Percentiles rank a stretch among this genome's conserved stretches.
phyloP scores from a whole-genome alignment of 371 early-diverging fungal species.

The Globomyces sp. region DNA sequence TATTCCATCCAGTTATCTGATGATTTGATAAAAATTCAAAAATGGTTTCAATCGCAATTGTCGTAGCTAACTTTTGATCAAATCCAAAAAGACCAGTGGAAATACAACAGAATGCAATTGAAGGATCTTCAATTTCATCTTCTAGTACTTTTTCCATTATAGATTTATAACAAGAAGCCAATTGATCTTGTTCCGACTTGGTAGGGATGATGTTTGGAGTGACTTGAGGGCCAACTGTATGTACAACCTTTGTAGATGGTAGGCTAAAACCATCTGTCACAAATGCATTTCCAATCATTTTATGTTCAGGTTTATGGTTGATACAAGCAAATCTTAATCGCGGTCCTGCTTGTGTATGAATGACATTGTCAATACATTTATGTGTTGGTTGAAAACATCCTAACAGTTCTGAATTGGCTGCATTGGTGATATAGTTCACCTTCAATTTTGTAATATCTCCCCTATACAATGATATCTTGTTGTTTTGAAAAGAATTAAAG shows the following conservation, averaged over 20 bases:
- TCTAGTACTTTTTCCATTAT: conserved; percentile 16
- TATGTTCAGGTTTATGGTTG: neutral
- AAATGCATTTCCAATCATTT: conserved; percentile 18
- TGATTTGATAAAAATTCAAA: conserved; percentile 15
- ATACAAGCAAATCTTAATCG: conserved; percentile 20
- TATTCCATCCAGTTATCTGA: conserved; percentile 10
- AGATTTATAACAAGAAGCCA: conserved; percentile 21
- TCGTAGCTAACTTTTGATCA: conserved; percentile 19
- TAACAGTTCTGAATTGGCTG: conserved; percentile 41
- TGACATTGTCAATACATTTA: conserved; percentile 29
- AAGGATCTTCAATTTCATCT: conserved; percentile 11
- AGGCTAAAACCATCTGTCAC: conserved; percentile 21
- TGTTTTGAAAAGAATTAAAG: neutral
- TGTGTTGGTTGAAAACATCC: conserved; percentile 41
- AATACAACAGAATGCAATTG: conserved; percentile 30
- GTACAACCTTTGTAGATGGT: conserved; percentile 22
- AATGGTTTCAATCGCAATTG: conserved; percentile 24
- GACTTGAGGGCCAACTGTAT: conserved; percentile 32
- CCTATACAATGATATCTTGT: conserved; percentile 28
- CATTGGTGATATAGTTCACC: conserved; percentile 50
- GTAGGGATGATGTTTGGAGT: neutral
- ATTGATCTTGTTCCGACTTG: conserved; percentile 2
- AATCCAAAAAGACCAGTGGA: conserved; percentile 32
- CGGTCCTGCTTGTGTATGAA: conserved; percentile 29
- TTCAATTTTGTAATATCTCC: conserved; percentile 51